Percentiles rank a stretch among this genome's conserved stretches.
phyloP scores from a whole-genome alignment of 1,139 yeast genomes.

The Blastobotrys petasosporus region DNA sequence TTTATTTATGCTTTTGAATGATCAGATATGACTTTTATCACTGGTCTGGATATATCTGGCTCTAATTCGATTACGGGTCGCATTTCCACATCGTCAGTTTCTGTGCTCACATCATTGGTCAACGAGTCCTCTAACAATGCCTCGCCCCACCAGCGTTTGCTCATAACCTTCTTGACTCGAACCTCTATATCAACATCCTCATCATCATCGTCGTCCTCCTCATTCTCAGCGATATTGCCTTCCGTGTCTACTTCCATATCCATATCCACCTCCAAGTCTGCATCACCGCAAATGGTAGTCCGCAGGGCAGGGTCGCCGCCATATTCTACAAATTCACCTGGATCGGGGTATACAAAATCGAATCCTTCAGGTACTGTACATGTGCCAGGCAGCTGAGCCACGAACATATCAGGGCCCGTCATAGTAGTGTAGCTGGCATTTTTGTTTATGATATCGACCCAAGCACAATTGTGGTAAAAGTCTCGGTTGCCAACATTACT shows the following conservation, averaged over 20 bases:
- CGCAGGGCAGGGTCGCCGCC: constrained; percentile 22
- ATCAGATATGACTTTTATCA: too few species aligned
- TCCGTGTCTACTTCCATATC: neutral
- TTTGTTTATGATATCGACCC: constrained; percentile 23
- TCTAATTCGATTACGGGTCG: too few species aligned
- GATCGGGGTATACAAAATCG: constrained; percentile 25
- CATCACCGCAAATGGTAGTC: constrained; percentile 19
- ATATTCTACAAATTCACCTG: constrained; percentile 23
- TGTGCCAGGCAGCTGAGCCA: constrained; percentile 22
- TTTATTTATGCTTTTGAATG: neutral
- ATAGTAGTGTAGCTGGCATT: constrained; percentile 10
- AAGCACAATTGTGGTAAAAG: constrained; percentile 28
- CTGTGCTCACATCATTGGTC: too few species aligned
- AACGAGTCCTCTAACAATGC: too few species aligned
- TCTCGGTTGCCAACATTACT: constrained; percentile 27
- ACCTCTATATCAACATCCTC: neutral
- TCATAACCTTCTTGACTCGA: too few species aligned
- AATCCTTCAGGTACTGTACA: constrained; percentile 24
- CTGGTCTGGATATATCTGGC: too few species aligned
- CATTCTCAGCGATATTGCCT: neutral
- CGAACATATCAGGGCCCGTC: constrained; percentile 22
- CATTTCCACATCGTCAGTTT: too few species aligned
- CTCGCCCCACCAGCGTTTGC: too few species aligned
- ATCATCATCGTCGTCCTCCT: neutral
- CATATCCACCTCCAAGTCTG: neutral